Percentiles rank a stretch among this genome's conserved stretches.
These are phyloP conservation scores for Astrothelium macrocarpum DNA, from an alignment of 495 filamentous ascomycete genomes.

Conservation along the genomic window DNA sequence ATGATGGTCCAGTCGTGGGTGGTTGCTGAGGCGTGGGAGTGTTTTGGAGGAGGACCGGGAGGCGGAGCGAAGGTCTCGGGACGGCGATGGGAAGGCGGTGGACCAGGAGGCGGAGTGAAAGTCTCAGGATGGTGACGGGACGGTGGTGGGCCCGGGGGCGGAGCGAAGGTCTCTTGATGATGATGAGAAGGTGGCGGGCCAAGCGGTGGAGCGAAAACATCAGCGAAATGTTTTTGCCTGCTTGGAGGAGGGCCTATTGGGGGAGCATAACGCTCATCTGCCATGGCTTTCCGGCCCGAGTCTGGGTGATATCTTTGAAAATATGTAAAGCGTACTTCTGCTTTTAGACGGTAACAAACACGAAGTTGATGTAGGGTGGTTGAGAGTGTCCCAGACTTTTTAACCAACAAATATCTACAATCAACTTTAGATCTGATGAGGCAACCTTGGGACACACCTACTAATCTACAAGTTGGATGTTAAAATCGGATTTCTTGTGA, in stretches of 20 bases:
- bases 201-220: conserved; percentile 19
- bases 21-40: conserved; percentile 32
- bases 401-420: too few species aligned
- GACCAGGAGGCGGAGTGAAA: conserved; percentile 34
- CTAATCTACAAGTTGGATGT: too few species aligned
- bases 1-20: conserved; percentile 76
- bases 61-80: not conserved
- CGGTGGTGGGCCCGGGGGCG: conserved; percentile 25
- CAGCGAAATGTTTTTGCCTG: not conserved
- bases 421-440: too few species aligned
- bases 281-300: not conserved
- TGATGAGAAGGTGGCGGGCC: conserved; percentile 21
- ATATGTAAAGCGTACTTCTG: not conserved
- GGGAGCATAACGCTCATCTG: conserved; percentile 13
- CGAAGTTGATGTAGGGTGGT: too few species aligned
- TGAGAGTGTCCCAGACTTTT: too few species aligned
- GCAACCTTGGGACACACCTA: too few species aligned
- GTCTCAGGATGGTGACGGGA: conserved; percentile 12
- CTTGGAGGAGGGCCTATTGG: conserved; percentile 14
- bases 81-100: conserved; percentile 31
- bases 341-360: not conserved
- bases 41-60: conserved; percentile 5
- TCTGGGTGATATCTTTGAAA: not conserved
- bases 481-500: too few species aligned
- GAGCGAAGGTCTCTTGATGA: conserved; percentile 5